Base-by-base conservation (phyloP, 2,329 filamentous ascomycete species). In the Cladosporium sphaerospermum region DNA sequence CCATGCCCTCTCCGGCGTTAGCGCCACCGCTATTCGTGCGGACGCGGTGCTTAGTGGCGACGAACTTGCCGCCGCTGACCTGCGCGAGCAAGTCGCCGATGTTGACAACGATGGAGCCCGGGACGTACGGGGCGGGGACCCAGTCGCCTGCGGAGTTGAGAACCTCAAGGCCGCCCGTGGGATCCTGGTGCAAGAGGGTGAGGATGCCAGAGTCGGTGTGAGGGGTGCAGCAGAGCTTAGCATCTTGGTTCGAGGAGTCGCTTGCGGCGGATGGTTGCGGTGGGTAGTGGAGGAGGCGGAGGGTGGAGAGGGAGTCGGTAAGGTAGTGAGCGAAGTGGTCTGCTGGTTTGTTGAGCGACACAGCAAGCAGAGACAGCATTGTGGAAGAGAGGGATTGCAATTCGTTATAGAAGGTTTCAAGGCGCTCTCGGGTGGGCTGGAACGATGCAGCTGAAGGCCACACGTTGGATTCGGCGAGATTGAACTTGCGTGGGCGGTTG, bases 171-270 rank as follows among this genome's bases (percentile, higher is more conserved):
- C 73, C 75, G 18, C 73, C 73, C 1, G 72, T 74, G 4, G 65
- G 57, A 59, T 76, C 75, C 62, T 77, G 74, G 57, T 75, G 71
- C 13, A 78, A 65, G 2, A 78, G 64, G 1, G 75, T 78, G 16
- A 77, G 64, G 52, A 75, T 73, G 1, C 73, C 73, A 48, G 69
- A 74, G 60, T 78, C 75, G 0, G 70, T 70, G 55, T 73, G 71
- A 3, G 69, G 67, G 4, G 67, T 69, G 45, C 69, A 70, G 55
- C 71, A 67, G 10, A 71, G 56, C 37, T 66, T 61, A 7, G 58
- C 57, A 13, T 43, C 40, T 18, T 41, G 36, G 23, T 28, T 28
- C 11, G 36, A 39, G 36, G 36, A 14, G 32, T 52, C 37, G 10
- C 31, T 32, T 9, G 48, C 32, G 11, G 55, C 10, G 6, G 53